Evolutionary conservation across 208 protist genomes (phyloP).

Genomic region (Acanthamoeba polyphaga): DNA sequence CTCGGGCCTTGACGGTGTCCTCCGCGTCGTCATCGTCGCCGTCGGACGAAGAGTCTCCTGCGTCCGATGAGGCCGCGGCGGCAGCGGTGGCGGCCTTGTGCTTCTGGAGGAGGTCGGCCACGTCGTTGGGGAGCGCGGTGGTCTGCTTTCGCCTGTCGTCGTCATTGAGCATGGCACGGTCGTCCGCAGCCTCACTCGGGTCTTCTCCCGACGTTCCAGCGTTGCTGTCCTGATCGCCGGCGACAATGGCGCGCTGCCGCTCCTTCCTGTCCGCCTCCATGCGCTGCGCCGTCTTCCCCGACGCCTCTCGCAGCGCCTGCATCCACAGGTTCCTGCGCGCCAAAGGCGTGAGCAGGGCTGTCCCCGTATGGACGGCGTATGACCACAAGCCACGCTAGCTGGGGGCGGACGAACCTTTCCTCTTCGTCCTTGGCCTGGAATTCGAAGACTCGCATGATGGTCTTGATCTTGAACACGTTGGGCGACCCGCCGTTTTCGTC

Average conservation of each 20-base stretch:
- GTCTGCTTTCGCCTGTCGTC: background rate
- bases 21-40: background rate
- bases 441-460: slow-evolving; percentile 30
- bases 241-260: background rate
- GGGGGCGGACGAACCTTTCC: background rate
- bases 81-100: background rate
- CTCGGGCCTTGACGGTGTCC: background rate
- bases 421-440: slow-evolving; percentile 39
- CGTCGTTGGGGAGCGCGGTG: background rate
- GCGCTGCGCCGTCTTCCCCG: background rate
- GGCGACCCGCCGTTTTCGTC: slow-evolving; percentile 32
- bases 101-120: background rate
- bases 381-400: background rate
- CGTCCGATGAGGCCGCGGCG: too few species aligned
- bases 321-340: background rate
- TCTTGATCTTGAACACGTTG: slow-evolving; percentile 56
- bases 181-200: background rate
- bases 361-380: background rate
- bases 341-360: background rate
- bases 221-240: background rate
- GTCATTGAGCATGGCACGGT: background rate
- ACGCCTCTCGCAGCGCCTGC: background rate
- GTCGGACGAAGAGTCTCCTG: background rate
- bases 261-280: background rate
- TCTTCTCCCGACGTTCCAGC: background rate